Evolutionary conservation across 176 grass and related monocot species (phyloP).

Genomic region (Lolium multiflorum): DNA sequence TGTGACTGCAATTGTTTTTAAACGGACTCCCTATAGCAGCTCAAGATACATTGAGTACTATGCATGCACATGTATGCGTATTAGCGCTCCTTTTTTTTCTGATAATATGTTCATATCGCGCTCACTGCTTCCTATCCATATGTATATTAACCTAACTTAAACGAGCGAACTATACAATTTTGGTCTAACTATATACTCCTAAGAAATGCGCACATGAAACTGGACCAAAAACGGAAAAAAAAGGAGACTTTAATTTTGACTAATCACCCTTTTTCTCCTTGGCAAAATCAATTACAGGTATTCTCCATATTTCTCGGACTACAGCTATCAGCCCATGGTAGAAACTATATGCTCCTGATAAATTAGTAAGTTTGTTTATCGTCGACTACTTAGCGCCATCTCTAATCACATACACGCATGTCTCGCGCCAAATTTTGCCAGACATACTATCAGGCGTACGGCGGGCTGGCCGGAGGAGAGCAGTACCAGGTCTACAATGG

Average conservation of each 20-base stretch:
- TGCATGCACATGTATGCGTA: no score
- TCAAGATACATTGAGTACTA: no score
- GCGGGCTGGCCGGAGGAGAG: constrained; percentile 6
- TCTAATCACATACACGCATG: not conserved
- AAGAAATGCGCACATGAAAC: not conserved
- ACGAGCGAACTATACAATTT: no score
- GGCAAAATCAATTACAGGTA: constrained; percentile 48
- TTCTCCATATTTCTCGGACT: constrained; percentile 49
- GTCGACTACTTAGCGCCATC: not conserved
- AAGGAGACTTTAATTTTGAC: not conserved
- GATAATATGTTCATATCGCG: no score
- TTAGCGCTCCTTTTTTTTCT: no score
- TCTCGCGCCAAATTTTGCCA: not conserved
- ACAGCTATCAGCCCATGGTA: constrained; percentile 51
- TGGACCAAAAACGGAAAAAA: not conserved
- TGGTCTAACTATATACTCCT: no score
- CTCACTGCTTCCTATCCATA: no score
- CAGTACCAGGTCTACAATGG: constrained; percentile 40
- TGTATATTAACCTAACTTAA: no score
- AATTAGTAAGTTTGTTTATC: not conserved
- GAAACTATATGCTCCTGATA: not conserved
- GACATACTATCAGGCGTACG: constrained; percentile 41
- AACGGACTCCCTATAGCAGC: no score
- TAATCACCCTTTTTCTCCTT: not conserved
- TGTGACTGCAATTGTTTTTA: no score